Evolutionary conservation across 768 basidiomycete species (phyloP), one percentile per base, ranked within the genome.

Genomic region (Serpula lacrymans): DNA sequence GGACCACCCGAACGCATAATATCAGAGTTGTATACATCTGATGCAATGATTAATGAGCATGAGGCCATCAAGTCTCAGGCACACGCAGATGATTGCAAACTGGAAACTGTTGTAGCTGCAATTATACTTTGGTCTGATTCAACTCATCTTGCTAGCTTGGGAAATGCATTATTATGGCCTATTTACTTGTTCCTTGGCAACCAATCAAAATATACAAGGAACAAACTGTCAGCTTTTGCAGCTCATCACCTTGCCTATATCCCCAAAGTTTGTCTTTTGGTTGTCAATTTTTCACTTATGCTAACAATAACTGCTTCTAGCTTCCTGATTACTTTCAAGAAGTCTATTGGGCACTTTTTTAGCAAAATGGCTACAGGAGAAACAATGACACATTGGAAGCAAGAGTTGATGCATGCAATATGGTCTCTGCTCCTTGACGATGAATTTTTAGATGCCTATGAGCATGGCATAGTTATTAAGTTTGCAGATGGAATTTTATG

Each of bases 61-160:
- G 6, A 37, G 41, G 6, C 12, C 6, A 28, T 42, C n/a, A 37
- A 37, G 4, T 6, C 9, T 9, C 23, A 20, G 18, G 13, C 6
- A 20, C 17, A 34, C 23, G 27, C 32, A 3, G n/a, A 35, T 7
- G 37, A 33, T 2, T 53, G 54, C 14, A 43, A 36, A 5, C 36
- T 58, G 2, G 51, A 54, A 22, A 52, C 42, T 2, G 39, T 49
- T 0, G 21, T 60, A 6, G 46, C 44, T 0, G 23, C 44, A 0
- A 21, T 60, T 13, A 60, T 60, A 51, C 22, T 62, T 1, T 62
- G 57, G 47, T 61, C 49, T 0, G 44, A 60, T 18, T 50, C 38
- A 0, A 60, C 57, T 0, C 51, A 60, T n/a, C 49, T 59, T 0
- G 37, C 58, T 1, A 39, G 36, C 2, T 59, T 60, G 14, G 45